These are phyloP conservation scores for Nannochloropsis gaditana DNA, from an alignment of 108 stramenopile genomes.

Conservation along the genomic window DNA sequence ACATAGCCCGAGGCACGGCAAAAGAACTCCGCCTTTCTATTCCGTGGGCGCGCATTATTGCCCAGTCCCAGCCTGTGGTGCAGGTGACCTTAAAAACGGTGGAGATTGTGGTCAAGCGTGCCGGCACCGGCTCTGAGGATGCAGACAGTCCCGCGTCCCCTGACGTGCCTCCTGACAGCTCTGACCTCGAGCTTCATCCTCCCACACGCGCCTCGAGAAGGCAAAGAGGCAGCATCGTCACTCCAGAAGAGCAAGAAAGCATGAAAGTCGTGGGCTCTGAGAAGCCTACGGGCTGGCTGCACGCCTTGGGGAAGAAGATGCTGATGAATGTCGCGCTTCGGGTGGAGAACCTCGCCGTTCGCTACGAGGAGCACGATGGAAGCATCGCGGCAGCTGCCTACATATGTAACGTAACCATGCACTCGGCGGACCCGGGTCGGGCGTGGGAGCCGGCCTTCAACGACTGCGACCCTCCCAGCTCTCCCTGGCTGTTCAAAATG, in stretches of 20 bases:
- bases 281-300: neutral
- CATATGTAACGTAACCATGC: neutral
- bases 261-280: neutral
- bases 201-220: neutral
- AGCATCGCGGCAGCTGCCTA: neutral
- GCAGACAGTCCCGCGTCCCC: neutral
- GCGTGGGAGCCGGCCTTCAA: neutral
- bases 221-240: neutral
- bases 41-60: constrained; percentile 7
- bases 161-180: neutral
- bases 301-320: neutral
- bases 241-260: neutral
- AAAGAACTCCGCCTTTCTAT: neutral
- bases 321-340: neutral
- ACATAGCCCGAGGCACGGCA: constrained; percentile 7
- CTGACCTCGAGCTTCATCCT: neutral
- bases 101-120: constrained; percentile 4
- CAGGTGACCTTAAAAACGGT: neutral
- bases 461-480: neutral
- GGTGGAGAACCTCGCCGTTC: neutral
- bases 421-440: neutral
- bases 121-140: neutral
- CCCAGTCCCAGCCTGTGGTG: constrained; percentile 14
- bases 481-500: neutral
- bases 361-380: constrained; percentile 13